A percentile compares a stretch with the other conserved stretches of the same genome.
These are phyloP conservation scores for Cercophora sp. DNA, from an alignment of 495 filamentous ascomycete genomes.

Conservation along the genomic window DNA sequence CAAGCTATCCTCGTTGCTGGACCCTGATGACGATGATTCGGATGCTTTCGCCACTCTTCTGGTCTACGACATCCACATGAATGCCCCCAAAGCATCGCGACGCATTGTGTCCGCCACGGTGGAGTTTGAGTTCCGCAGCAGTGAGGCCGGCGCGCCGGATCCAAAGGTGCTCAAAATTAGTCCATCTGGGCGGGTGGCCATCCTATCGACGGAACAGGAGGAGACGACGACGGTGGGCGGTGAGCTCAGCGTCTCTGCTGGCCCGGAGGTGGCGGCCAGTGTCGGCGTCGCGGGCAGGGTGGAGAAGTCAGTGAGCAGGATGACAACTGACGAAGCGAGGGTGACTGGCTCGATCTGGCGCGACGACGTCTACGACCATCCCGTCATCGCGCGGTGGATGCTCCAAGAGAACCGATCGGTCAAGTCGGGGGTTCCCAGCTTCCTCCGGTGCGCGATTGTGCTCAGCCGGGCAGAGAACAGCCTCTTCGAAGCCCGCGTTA, in stretches of 20 bases:
- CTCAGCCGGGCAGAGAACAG: constrained; percentile 18
- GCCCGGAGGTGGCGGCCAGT: constrained; percentile 11
- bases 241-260: constrained; percentile 6
- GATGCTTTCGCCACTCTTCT: constrained; percentile 4
- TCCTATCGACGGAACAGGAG: not conserved
- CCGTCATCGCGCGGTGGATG: constrained; percentile 20
- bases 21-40: constrained; percentile 10
- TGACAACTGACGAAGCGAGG: constrained; percentile 16
- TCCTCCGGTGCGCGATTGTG: constrained; percentile 23
- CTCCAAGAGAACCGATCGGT: constrained; percentile 21
- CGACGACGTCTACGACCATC: constrained; percentile 16
- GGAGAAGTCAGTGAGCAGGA: constrained; percentile 18
- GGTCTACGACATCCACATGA: constrained; percentile 8
- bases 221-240: constrained; percentile 2
- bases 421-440: constrained; percentile 22
- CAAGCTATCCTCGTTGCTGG: constrained; percentile 3
- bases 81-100: constrained; percentile 1
- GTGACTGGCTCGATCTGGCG: constrained; percentile 12
- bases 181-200: not conserved
- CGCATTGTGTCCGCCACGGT: not conserved
- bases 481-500: constrained; percentile 20
- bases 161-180: not conserved
- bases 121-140: constrained; percentile 10
- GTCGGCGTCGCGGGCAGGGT: constrained; percentile 3
- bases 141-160: not conserved